Base-by-base conservation (phyloP, 305 asterid genomes). In the Rubia tinctorum region DNA sequence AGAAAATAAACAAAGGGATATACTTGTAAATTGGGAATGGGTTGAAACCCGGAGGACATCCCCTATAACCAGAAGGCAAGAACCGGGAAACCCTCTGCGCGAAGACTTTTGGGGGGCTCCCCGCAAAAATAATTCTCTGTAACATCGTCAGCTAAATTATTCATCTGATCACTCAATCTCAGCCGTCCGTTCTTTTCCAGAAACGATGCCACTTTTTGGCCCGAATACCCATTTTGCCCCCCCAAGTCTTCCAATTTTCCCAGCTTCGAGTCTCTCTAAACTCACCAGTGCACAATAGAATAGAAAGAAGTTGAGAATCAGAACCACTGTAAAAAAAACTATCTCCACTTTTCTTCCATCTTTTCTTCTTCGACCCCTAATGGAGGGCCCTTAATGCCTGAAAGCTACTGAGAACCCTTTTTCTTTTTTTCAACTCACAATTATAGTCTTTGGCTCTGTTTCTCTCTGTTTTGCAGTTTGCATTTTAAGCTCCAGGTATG, bases 351-450 rank as follows among this genome's bases (percentile, higher is more conserved):
- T 67, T 73, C 64, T n/a, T n/a, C n/a, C n/a, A n/a, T n/a, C n/a
- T n/a, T n/a, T n/a, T n/a, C n/a, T n/a, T 23, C 23, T 69, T 68
- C 37, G 75, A 82, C 42, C 79, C 71, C 58, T 76, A 80, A 89
- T 89, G 95, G 90, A 87, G 85, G 96, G 88, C 63, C 88, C 92
- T 84, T 85, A 42, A 39, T 20, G 42, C 43, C 45, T 13, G 20
- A 76, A 79, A 83, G 77, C 75, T 61, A 51, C 80, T 62, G 49
- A 44, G 64, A 73, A 14, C 43, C 22, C 64, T 17, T 30, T 30
- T 77, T n/a, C n/a, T 51, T 66, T 53, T 45, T 58, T 58, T 58
- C 34, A 20, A 23, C 30, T 71, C 59, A 42, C 49, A 37, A 18
- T 17, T 69, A 30, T 43, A 11, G 55, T 37, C 34, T 55, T 7